These are phyloP conservation scores for Peterozyma xylosa DNA, from an alignment of 805 yeast species.

Conservation along the genomic window DNA sequence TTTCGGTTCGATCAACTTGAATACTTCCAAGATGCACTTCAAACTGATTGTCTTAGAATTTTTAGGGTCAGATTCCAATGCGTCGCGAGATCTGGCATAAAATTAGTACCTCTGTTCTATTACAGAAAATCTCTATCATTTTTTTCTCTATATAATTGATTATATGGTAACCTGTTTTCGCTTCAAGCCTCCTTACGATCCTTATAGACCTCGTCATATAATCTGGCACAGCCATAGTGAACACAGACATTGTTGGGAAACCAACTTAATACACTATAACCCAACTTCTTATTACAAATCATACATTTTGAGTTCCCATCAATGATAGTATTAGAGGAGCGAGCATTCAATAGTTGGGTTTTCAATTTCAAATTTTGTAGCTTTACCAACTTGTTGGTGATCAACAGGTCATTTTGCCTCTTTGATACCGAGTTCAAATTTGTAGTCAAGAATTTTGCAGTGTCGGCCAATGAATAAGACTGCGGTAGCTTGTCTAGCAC, in stretches of 20 bases:
- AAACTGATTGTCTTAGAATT: too few relatives aligned
- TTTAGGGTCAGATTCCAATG: too few relatives aligned
- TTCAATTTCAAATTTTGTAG: slow-evolving; percentile 42
- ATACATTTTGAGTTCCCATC: slow-evolving; percentile 43
- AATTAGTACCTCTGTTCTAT: too few relatives aligned
- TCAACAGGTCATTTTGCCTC: slow-evolving; percentile 27
- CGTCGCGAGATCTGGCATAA: too few relatives aligned
- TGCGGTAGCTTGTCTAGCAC: slow-evolving; percentile 46
- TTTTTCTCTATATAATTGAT: too few relatives aligned
- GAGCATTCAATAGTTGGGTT: slow-evolving; percentile 30
- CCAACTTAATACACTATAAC: slow-evolving; percentile 44
- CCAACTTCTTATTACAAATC: slow-evolving; percentile 51
- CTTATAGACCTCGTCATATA: background rate
- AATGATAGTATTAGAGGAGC: slow-evolving; percentile 26
- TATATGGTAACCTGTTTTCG: too few relatives aligned
- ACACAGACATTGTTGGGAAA: slow-evolving; percentile 36
- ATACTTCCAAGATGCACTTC: too few relatives aligned
- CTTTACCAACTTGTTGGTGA: slow-evolving; percentile 43
- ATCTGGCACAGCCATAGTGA: slow-evolving; percentile 47
- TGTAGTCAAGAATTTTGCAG: slow-evolving; percentile 35
- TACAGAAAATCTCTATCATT: too few relatives aligned
- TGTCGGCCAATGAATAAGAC: slow-evolving; percentile 25
- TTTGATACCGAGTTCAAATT: slow-evolving; percentile 35
- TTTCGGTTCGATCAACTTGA: too few relatives aligned
- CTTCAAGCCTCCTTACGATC: too few relatives aligned